Evolutionary conservation across 176 grass and related monocot species (phyloP).

Genomic region (Avena sativa): DNA sequence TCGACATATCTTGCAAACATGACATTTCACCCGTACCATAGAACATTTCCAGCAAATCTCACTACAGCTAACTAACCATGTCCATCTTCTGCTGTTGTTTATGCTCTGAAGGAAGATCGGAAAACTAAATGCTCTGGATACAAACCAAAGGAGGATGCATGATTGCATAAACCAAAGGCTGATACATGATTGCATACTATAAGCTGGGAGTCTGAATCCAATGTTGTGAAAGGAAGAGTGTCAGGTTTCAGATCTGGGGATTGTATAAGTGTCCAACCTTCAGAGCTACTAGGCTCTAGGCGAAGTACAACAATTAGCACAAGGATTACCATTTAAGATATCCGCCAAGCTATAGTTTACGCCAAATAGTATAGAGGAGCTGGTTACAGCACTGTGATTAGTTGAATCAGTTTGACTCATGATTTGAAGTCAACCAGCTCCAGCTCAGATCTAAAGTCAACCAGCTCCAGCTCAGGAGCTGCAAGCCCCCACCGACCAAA

Average conservation of each 20-base stretch:
- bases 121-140: neutral
- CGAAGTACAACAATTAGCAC: neutral
- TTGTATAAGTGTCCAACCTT: neutral
- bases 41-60: neutral
- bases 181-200: neutral
- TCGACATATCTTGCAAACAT: neutral
- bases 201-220: neutral
- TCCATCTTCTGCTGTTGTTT: neutral
- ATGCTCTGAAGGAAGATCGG: neutral
- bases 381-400: neutral
- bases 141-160: neutral
- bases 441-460: neutral
- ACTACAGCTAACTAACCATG: constrained; percentile 7
- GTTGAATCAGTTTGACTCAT: constrained; percentile 13
- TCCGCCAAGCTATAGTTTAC: neutral
- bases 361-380: neutral
- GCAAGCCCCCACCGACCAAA: constrained; percentile 27
- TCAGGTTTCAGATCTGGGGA: neutral
- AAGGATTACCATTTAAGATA: neutral
- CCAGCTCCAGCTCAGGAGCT: constrained; percentile 11
- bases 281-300: neutral
- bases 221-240: neutral
- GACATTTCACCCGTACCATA: neutral
- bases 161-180: neutral
- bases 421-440: neutral